These are phyloP conservation scores for Penicillium alfredii DNA, from an alignment of 495 filamentous ascomycete species.

Conservation along the genomic window DNA sequence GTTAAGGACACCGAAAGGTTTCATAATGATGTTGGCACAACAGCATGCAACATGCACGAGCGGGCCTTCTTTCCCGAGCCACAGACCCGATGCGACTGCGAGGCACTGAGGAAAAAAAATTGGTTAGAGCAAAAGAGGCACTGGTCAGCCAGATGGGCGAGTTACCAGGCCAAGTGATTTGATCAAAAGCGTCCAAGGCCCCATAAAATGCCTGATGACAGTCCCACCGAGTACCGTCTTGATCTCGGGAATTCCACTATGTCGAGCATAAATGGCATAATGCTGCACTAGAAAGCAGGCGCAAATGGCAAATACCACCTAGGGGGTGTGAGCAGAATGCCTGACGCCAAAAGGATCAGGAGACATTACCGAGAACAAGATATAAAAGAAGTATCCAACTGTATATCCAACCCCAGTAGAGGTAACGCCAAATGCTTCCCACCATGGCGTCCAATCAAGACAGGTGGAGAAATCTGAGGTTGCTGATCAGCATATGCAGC, in stretches of 20 bases:
- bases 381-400: conserved; percentile 80
- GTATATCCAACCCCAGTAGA: conserved; percentile 66
- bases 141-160: no score
- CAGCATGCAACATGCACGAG: conserved; percentile 97
- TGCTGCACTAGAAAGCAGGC: conserved; percentile 75
- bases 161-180: conserved; percentile 88
- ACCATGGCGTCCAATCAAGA: conserved; percentile 80
- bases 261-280: conserved; percentile 85
- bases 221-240: conserved; percentile 96
- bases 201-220: conserved; percentile 86
- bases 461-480: conserved; percentile 67
- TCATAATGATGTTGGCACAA: conserved; percentile 93
- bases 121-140: conserved; percentile 1
- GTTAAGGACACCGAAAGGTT: conserved; percentile 74
- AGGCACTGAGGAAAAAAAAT: conserved; percentile 53
- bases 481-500: conserved; percentile 1
- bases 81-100: conserved; percentile 90
- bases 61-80: conserved; percentile 97
- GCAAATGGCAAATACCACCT: conserved; percentile 74
- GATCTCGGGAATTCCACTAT: conserved; percentile 96
- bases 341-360: not conserved
- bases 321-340: conserved; percentile 17
- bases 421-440: conserved; percentile 58
- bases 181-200: conserved; percentile 84
- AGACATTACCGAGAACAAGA: conserved; percentile 65